Evolutionary conservation across 2,329 filamentous ascomycete genomes (phyloP).

Genomic region (Macrophomina tecta): DNA sequence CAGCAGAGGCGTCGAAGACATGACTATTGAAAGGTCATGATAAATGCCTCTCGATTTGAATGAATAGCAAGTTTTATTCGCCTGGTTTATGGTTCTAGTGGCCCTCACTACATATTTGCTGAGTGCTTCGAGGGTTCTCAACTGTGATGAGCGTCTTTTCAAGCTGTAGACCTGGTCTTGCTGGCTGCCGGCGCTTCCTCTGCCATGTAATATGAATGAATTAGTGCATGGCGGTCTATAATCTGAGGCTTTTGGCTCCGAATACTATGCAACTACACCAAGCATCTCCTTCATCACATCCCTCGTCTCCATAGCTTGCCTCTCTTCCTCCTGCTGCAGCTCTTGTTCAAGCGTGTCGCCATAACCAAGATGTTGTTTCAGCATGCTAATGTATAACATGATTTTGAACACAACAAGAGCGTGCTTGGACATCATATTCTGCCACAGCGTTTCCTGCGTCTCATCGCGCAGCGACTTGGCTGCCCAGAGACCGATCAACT

Average conservation of each 20-base stretch:
- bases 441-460: background rate
- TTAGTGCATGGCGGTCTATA: background rate
- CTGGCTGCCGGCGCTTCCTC: background rate
- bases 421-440: background rate
- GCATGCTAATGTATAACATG: background rate
- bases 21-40: background rate
- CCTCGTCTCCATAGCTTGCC: background rate
- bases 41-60: background rate
- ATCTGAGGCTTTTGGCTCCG: background rate
- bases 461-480: background rate
- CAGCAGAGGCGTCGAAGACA: background rate
- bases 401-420: background rate
- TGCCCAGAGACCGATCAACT: background rate
- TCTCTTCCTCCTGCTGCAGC: background rate
- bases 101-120: background rate
- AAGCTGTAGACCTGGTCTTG: background rate
- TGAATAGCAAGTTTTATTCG: background rate
- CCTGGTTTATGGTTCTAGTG: background rate
- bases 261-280: background rate
- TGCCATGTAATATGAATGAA: background rate
- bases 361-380: constrained; percentile 1
- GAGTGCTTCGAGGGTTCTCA: background rate
- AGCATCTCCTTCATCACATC: background rate
- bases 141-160: background rate
- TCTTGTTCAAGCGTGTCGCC: background rate